Evolutionary conservation across 164 flowering plant genomes (phyloP).

Genomic region (Dillenia suffruticosa): DNA sequence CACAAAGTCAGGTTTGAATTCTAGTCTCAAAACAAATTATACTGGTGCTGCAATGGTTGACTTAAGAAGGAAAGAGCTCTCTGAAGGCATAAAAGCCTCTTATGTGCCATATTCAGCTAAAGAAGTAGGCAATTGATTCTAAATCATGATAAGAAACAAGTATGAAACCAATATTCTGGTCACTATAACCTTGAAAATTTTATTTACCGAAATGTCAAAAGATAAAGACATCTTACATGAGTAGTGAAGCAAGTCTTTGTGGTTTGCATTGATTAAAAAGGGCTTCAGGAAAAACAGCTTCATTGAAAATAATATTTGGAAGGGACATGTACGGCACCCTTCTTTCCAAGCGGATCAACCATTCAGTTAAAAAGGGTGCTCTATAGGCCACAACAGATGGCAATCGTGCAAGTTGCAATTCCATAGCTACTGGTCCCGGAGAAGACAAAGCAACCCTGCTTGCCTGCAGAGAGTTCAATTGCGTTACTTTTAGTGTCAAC

Average conservation of each 20-base stretch:
- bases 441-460: conserved; percentile 81
- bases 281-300: conserved; percentile 80
- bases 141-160: too few species aligned
- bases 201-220: not conserved
- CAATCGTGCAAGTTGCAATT: conserved; percentile 83
- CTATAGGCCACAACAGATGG: conserved; percentile 89
- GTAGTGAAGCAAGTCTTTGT: conserved; percentile 41
- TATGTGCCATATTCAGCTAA: too few species aligned
- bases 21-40: not conserved
- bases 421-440: conserved; percentile 89
- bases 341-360: conserved; percentile 66
- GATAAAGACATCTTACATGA: conserved; percentile 35
- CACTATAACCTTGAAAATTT: not conserved
- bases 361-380: conserved; percentile 83
- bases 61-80: not conserved
- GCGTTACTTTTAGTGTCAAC: too few species aligned
- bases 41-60: not conserved
- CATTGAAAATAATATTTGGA: conserved; percentile 81
- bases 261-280: conserved; percentile 73
- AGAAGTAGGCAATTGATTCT: too few species aligned
- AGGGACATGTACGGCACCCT: conserved; percentile 74
- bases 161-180: too few species aligned
- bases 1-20: not conserved
- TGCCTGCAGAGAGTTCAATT: conserved; percentile 51
- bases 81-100: too few species aligned